A percentile compares a stretch with the other conserved stretches of the same genome.
Conservation (phyloP, 148 eudicot species). For the Simmondsia chinensis region DNA sequence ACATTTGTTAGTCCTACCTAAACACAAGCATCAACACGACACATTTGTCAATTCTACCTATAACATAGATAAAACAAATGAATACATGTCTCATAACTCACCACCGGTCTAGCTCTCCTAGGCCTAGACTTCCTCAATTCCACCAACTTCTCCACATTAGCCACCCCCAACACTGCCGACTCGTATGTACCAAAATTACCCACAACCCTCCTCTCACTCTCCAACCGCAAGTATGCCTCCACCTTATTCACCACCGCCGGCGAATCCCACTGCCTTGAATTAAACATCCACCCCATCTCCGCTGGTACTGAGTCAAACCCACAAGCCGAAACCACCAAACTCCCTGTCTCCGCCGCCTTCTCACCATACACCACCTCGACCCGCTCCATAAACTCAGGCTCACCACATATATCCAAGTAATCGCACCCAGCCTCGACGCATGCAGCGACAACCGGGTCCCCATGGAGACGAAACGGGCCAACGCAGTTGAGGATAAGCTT, state of each 20-base stretch:
- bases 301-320: constrained; percentile 94
- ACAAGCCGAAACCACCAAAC: constrained; percentile 71
- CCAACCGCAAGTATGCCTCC: constrained; percentile 69
- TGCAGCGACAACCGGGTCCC: constrained; percentile 56
- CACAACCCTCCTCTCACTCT: constrained; percentile 58
- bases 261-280: constrained; percentile 47
- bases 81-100: constrained; percentile 1
- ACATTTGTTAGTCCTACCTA: no score
- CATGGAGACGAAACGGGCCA: constrained; percentile 67
- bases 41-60: neutral
- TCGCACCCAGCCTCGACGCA: constrained; percentile 59
- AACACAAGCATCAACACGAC: neutral
- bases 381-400: constrained; percentile 89
- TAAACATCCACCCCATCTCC: constrained; percentile 57
- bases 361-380: constrained; percentile 45
- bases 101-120: constrained; percentile 47
- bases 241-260: constrained; percentile 29
- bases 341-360: constrained; percentile 40
- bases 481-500: constrained; percentile 68
- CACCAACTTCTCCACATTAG: constrained; percentile 46
- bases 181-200: constrained; percentile 79
- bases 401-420: constrained; percentile 75
- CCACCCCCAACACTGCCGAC: constrained; percentile 79
- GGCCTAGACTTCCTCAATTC: constrained; percentile 55
- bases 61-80: neutral